Evolutionary conservation across 805 yeast species (phyloP), one percentile per base, ranked within the genome.

Genomic region (Candida golubevii): DNA sequence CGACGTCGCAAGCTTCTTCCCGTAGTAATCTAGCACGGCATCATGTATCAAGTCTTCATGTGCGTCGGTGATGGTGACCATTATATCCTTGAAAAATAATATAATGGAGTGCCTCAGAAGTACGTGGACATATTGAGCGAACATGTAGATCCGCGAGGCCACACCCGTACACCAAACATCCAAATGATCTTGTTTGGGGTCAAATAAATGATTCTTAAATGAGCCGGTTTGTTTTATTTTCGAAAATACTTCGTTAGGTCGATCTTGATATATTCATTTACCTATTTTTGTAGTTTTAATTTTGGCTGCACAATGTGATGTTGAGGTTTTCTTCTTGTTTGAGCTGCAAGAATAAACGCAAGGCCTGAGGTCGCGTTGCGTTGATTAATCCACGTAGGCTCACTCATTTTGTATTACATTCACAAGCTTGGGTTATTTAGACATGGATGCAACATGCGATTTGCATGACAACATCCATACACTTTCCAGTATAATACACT

Each of bases 21-120:
- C 99, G 63, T 93, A 93, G 73, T 91, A 93, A 65, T 93, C 99
- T 59, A 93, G 78, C 42, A 88, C 96, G 13, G 98, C 99, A 62
- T 93, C 99, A 66, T 93, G 99, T 58, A 89, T 88, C 60, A 88
- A 71, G 66, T 89, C 97, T 53, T 85, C 88, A 65, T 90, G 97
- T 26, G 95, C 93, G 66, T 89, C 88, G 29, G 86, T 83, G 63
- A 90, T 85, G 40, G 95, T 81, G 41, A 88, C 95, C 96, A 71
- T 70, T 49, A 39, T 62, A 18, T 18, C 23, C 23, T 18, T 3
- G 23, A 18, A 5, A 3, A 18, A 18, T 18, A 18, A 18, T 18
- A 18, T 18, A 18, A 18, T 18, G 23, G 23, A 18, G 23, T 18
- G 23, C 23, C 23, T 18, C 23, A 18, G 23, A 18, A 18, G 36